Evolutionary conservation across 2,329 filamentous ascomycete species (phyloP).

Genomic region (Fusarium nodosum): DNA sequence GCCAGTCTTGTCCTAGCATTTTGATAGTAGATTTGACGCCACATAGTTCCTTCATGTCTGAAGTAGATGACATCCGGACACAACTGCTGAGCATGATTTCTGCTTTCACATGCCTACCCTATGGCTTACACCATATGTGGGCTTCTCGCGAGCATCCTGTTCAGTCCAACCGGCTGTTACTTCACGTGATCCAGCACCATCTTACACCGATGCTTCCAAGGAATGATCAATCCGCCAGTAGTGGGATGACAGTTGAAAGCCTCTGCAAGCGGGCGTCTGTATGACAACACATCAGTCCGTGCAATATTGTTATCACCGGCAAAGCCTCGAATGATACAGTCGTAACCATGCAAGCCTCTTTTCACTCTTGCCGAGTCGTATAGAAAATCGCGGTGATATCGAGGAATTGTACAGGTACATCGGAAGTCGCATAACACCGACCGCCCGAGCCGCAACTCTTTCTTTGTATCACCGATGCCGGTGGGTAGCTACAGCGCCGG

Average conservation of each 20-base stretch:
- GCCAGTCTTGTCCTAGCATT: accelerated
- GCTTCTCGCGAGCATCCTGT: not conserved
- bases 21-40: accelerated
- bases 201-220: no score
- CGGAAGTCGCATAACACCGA: not conserved
- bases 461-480: not conserved
- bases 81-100: not conserved
- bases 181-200: not conserved
- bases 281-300: no score
- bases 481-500: not conserved
- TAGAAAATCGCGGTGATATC: no score
- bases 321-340: not conserved
- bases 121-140: accelerated
- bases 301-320: not conserved
- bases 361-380: not conserved
- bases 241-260: not conserved
- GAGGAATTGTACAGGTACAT: not conserved
- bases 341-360: not conserved
- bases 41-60: accelerated
- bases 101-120: not conserved
- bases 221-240: not conserved
- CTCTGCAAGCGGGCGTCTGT: not conserved
- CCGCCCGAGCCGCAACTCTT: not conserved
- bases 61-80: not conserved
- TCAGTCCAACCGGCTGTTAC: accelerated